Base-by-base conservation (phyloP, 208 protist species). In the Tritrichomonas foetus region DNA sequence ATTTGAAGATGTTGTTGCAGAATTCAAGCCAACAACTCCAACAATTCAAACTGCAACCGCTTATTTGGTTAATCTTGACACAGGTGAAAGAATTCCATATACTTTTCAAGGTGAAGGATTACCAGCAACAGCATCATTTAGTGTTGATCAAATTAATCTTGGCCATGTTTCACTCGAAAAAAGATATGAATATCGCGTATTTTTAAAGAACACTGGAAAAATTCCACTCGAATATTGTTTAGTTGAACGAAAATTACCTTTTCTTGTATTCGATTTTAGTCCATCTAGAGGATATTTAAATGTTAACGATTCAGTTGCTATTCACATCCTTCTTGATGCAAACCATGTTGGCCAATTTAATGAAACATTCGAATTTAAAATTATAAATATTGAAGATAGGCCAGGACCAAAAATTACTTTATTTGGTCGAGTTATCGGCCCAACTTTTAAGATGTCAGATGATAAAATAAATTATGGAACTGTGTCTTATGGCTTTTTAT, bases 311-410 rank as follows among this genome's bases (percentile, higher is more conserved):
- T 44, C 78, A 9, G 57, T 89, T 14, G 16, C 41, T n/a, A 53
- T 89, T 57, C 41, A 89, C 3, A 33, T 89, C 39, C 13, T 20
- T 39, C 57, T 89, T 25, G 14, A 57, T 57, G 78, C 78, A 22
- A 53, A 53, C 1, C 20, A 53, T 33, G 78, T 89, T 61, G 78
- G 41, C 16, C 78, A 89, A 89, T 89, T 89, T 89, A 89, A 89
- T 57, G 78, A 89, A 61, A 89, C 47, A 39, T 89, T 89, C 57
- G 14, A 22, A 89, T 61, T 57, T 20, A 57, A 39, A 57, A 89
- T 89, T 39, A 13, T 3, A 20, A 47, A 36, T 61, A 27, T 47
- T 57, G n/a, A 39, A 0, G 44, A 61, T 57, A 53, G 57, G 8
- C 64, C 16, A 0, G 14, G 27, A 39, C 78, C 78, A 0, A 89